Base-by-base conservation (phyloP, 805 yeast genomes). In the Komagataella pastoris region DNA sequence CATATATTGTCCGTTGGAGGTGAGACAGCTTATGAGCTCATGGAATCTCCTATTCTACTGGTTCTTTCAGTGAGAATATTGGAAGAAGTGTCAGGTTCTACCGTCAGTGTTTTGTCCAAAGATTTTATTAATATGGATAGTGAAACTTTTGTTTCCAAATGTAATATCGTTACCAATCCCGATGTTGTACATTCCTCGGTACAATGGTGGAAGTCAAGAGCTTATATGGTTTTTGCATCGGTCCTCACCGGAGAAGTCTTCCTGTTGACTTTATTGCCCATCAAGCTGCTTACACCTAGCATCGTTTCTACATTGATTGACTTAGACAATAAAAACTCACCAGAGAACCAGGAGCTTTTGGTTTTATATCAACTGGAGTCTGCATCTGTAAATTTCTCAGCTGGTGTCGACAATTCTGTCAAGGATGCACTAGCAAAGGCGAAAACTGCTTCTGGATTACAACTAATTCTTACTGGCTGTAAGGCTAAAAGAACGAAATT, bases 401-500 rank as follows among this genome's bases (percentile, higher is more conserved):
- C 83, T 19, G 77, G 77, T 50, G 73, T 85, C 21, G 95, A 86
- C 59, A 77, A 80, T 55, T 63, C 81, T 40, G 73, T 84, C 1
- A 65, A 74, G 19, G 79, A 81, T 6, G 72, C 79, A 3, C 67
- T 86, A 54, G 65, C 69, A 1, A 75, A 74, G 54, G 87, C 82
- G 2, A 75, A 79, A 47, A 73, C 75, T 12, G 61, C 83, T 8
- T 79, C 89, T 0, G 75, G 79, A 1, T 72, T 88, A 48, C 69
- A 76, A 49, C 76, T 83, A 56, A 76, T 83, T 0, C 67, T 91
- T 48, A 85, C 97, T 1, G 98, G 98, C 57, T 86, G 93, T 52
- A 81, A 81, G 58, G 97, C 96, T 7, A 84, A 81, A 62, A 74
- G 93, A 61, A 91, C 98, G 3, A 86, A 86, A 64, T 87, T 71